phyloP scores from a whole-genome alignment of 1,139 yeast species.

The Arxiozyma bovina region DNA sequence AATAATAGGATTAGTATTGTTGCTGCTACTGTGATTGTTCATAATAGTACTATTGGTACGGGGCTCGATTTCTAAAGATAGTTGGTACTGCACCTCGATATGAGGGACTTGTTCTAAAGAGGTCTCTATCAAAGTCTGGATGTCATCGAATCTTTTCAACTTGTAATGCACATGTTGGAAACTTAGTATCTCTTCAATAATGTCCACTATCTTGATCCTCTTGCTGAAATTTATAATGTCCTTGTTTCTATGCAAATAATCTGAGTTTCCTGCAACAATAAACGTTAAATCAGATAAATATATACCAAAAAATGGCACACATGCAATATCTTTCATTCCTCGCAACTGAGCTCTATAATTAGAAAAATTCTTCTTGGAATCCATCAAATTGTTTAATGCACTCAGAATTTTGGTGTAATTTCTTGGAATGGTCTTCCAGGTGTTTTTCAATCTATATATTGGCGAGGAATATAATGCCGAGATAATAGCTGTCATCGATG shows the following conservation, averaged over 20 bases:
- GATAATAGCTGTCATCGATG: slow-evolving; percentile 88
- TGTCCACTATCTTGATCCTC: slow-evolving; percentile 62
- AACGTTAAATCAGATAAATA: slow-evolving; percentile 84
- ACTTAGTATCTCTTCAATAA: slow-evolving; percentile 66
- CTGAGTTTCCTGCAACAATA: slow-evolving; percentile 84
- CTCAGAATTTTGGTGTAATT: slow-evolving; percentile 47
- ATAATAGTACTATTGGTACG: slow-evolving; percentile 31
- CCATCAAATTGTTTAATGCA: slow-evolving; percentile 77
- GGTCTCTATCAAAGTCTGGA: slow-evolving; percentile 53
- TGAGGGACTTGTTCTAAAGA: slow-evolving; percentile 51
- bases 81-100: slow-evolving; percentile 72
- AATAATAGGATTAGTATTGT: not conserved
- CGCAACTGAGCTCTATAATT: slow-evolving; percentile 78
- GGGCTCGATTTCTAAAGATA: slow-evolving; percentile 69
- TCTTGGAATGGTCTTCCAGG: slow-evolving; percentile 67
- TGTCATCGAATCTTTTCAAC: slow-evolving; percentile 55
- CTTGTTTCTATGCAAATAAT: slow-evolving; percentile 54
- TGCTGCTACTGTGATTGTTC: not conserved
- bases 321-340: slow-evolving; percentile 67
- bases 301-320: slow-evolving; percentile 91
- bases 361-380: slow-evolving; percentile 75
- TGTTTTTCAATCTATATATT: slow-evolving; percentile 71
- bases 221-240: slow-evolving; percentile 66
- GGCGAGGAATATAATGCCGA: slow-evolving; percentile 86
- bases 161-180: slow-evolving; percentile 64